Conservation (phyloP, 352 stramenopile species). For the Phytophthora sp. region DNA sequence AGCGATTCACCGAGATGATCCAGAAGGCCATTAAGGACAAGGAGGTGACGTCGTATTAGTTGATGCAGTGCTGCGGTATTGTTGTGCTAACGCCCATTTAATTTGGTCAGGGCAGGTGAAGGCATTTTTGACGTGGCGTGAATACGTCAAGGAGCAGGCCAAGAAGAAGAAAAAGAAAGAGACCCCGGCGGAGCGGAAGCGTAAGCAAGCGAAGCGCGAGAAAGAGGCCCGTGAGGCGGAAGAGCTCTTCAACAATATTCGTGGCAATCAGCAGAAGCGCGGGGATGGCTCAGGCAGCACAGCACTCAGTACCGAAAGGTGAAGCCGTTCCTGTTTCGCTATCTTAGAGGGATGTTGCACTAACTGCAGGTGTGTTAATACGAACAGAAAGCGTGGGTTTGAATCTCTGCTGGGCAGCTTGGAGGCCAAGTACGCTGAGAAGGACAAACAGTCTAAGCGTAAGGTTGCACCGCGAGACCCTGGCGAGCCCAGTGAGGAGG, state of each 20-base stretch:
- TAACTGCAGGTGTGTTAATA: constrained; percentile 16
- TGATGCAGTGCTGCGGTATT: neutral
- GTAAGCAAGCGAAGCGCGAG: constrained; percentile 54
- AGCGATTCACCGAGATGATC: constrained; percentile 73
- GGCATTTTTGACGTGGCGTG: constrained; percentile 46
- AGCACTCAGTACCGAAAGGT: constrained; percentile 54
- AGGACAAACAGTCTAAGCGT: constrained; percentile 52
- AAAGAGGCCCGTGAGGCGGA: constrained; percentile 71
- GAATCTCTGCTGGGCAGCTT: constrained; percentile 62
- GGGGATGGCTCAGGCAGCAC: constrained; percentile 35
- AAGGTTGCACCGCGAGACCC: constrained; percentile 19
- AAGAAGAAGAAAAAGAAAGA: constrained; percentile 48
- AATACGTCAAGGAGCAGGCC: constrained; percentile 49
- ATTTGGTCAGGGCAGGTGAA: constrained; percentile 36
- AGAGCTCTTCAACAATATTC: constrained; percentile 67
- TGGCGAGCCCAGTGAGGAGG: constrained; percentile 62
- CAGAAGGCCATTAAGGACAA: constrained; percentile 62
- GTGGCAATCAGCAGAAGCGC: constrained; percentile 52
- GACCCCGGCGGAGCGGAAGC: constrained; percentile 46
- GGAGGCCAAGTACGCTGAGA: constrained; percentile 67
- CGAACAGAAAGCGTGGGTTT: constrained; percentile 58
- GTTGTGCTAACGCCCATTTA: neutral
- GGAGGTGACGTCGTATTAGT: constrained; percentile 10
- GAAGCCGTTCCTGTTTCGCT: constrained; percentile 4
- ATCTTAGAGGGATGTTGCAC: constrained; percentile 1